phyloP scores from a whole-genome alignment of 2,329 filamentous ascomycete species.

The Lanzia echinophila region DNA sequence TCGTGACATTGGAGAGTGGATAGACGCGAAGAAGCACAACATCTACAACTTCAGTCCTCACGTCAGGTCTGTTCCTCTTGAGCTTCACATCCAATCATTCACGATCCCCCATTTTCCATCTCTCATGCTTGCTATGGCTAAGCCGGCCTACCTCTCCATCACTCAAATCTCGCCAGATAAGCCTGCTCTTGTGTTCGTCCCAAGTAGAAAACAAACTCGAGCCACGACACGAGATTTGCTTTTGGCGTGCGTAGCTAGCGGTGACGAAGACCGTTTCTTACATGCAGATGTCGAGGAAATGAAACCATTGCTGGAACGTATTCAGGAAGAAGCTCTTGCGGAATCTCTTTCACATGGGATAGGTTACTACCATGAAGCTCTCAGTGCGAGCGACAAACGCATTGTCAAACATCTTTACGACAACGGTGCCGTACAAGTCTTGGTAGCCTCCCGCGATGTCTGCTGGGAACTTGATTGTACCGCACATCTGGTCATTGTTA shows the following conservation, averaged over 20 bases:
- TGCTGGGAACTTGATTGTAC: conserved; percentile 91
- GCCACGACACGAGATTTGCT: conserved; percentile 81
- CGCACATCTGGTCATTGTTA: conserved; percentile 87
- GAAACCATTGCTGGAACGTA: conserved; percentile 68
- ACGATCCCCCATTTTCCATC: conserved; percentile 95
- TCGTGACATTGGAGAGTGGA: conserved; percentile 93
- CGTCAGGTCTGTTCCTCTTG: conserved; percentile 79
- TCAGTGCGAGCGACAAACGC: conserved; percentile 81
- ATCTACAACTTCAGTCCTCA: conserved; percentile 98
- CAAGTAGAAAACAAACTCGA: conserved; percentile 86
- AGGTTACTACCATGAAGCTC: conserved; percentile 93
- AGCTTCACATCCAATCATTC: conserved; percentile 93
- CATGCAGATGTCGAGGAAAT: conserved; percentile 79
- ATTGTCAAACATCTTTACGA: conserved; percentile 89
- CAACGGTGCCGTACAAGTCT: conserved; percentile 63
- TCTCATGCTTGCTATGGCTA: conserved; percentile 96
- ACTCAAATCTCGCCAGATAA: conserved; percentile 83
- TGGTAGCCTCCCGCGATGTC: conserved; percentile 75
- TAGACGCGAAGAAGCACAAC: conserved; percentile 94
- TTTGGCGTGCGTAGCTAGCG: conserved; percentile 78
- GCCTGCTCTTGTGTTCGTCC: conserved; percentile 86
- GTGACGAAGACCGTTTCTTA: conserved; percentile 90
- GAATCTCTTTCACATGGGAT: conserved; percentile 91
- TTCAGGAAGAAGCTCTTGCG: conserved; percentile 80
- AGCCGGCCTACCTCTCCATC: conserved; percentile 85